Evolutionary conservation across 192 early-diverging fungal genomes (phyloP).

Genomic region (Coemansia sp.): DNA sequence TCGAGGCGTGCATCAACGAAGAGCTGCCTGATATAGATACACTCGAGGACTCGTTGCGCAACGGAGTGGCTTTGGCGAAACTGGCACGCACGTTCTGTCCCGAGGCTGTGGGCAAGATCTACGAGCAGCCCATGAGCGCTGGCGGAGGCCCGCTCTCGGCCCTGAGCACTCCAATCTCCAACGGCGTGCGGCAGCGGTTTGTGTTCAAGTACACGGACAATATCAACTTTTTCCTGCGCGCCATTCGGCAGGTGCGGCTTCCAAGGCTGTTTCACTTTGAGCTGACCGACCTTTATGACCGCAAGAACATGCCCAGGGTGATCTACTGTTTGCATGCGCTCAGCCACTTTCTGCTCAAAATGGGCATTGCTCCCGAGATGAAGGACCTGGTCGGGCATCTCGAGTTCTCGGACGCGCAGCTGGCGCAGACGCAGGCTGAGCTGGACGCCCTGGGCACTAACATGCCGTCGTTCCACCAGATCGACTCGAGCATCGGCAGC

Average conservation of each 20-base stretch:
- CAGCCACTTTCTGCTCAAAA: conserved; percentile 85
- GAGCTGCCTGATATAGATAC: conserved; percentile 71
- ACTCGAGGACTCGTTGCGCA: conserved; percentile 87
- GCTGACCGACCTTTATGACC: conserved; percentile 95
- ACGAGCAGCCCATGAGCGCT: conserved; percentile 49
- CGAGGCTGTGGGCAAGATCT: conserved; percentile 79
- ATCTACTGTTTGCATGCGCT: conserved; percentile 98
- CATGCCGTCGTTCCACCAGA: conserved; percentile 88
- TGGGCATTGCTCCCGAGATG: conserved; percentile 82
- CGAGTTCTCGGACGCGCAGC: conserved; percentile 74
- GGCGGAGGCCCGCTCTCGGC: background rate
- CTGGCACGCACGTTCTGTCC: conserved; percentile 83
- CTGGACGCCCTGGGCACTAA: conserved; percentile 74
- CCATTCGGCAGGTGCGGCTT: conserved; percentile 72
- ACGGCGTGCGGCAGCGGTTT: conserved; percentile 57
- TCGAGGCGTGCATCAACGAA: conserved; percentile 86
- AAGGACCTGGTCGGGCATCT: conserved; percentile 90
- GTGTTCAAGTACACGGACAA: conserved; percentile 97
- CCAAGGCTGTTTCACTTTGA: conserved; percentile 97
- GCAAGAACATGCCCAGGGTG: conserved; percentile 98
- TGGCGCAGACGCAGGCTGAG: conserved; percentile 67
- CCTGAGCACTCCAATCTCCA: conserved; percentile 4
- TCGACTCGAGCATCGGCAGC: conserved; percentile 57
- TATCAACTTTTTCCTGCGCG: conserved; percentile 89
- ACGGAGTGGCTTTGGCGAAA: conserved; percentile 90